Evolutionary conservation across 495 filamentous ascomycete genomes (phyloP).

Genomic region (Neurospora sp.): DNA sequence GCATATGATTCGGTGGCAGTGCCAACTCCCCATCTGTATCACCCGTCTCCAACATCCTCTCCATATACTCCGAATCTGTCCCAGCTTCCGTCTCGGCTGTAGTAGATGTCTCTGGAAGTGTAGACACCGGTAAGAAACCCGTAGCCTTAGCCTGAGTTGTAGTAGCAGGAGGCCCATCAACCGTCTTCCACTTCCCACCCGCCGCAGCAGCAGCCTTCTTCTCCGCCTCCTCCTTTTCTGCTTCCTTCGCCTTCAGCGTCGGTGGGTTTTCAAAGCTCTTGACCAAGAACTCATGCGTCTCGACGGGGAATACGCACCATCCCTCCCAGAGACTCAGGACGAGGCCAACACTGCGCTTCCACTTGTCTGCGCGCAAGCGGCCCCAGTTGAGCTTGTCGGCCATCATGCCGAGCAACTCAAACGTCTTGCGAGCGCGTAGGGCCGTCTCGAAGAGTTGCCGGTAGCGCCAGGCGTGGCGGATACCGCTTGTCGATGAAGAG

Average conservation of each 20-base stretch:
- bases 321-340: slow-evolving; percentile 79
- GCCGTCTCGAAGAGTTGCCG: slow-evolving; percentile 74
- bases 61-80: slow-evolving; percentile 23
- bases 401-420: slow-evolving; percentile 71
- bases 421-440: slow-evolving; percentile 58
- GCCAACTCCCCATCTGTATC: slow-evolving; percentile 26
- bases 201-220: slow-evolving; percentile 35
- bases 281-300: slow-evolving; percentile 63
- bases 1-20: slow-evolving; percentile 3
- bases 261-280: slow-evolving; percentile 67
- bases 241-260: slow-evolving; percentile 38
- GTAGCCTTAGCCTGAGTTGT: slow-evolving; percentile 25
- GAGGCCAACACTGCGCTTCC: slow-evolving; percentile 68
- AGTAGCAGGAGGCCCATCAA: slow-evolving; percentile 41
- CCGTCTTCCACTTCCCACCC: slow-evolving; percentile 57
- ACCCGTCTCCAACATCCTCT: slow-evolving; percentile 21
- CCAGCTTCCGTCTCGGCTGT: slow-evolving; percentile 1
- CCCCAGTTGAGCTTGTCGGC: slow-evolving; percentile 75
- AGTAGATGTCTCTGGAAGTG: not conserved
- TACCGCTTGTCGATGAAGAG: slow-evolving; percentile 70
- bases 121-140: slow-evolving; percentile 28
- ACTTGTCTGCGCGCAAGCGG: slow-evolving; percentile 76
- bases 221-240: slow-evolving; percentile 36
- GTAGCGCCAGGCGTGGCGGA: slow-evolving; percentile 86
- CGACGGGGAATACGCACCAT: slow-evolving; percentile 76